Conservation (phyloP, 1,139 yeast genomes). For the Saccharomyces pastorianus region DNA sequence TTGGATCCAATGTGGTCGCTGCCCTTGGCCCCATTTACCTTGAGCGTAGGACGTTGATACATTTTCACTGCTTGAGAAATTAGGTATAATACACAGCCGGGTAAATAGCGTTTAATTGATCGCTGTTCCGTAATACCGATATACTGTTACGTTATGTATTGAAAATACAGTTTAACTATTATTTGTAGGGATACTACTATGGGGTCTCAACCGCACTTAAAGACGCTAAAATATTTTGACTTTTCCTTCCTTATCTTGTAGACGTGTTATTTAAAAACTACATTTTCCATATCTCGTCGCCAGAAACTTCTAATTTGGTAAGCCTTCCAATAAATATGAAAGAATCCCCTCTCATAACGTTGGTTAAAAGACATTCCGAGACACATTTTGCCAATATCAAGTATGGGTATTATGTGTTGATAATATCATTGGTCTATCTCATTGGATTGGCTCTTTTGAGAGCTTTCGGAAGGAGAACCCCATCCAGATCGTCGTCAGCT, state of each 20-base stretch:
- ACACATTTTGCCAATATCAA: slow-evolving; percentile 29
- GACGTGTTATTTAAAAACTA: neutral
- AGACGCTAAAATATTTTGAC: neutral
- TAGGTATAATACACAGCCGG: neutral
- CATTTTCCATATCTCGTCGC: neutral
- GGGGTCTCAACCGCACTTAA: neutral
- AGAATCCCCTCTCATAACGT: neutral
- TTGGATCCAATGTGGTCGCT: neutral
- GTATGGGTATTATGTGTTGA: slow-evolving; percentile 26
- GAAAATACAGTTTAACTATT: neutral
- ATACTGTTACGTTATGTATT: neutral
- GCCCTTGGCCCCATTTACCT: neutral
- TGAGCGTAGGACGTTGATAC: neutral
- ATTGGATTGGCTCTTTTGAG: slow-evolving; percentile 15
- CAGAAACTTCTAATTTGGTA: neutral
- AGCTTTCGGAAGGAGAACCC: neutral
- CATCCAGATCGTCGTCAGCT: slow-evolving; percentile 1
- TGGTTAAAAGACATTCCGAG: slow-evolving; percentile 17
- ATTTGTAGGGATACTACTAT: neutral
- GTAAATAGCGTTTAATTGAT: neutral
- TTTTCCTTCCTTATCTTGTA: neutral
- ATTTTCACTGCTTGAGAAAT: neutral
- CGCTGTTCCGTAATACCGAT: neutral
- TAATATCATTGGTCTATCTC: slow-evolving; percentile 16
- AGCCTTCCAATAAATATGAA: neutral